A percentile compares a stretch with the other conserved stretches of the same genome.
These are phyloP conservation scores for Nitzschia sp. DNA, from an alignment of 108 stramenopile genomes.

Conservation along the genomic window DNA sequence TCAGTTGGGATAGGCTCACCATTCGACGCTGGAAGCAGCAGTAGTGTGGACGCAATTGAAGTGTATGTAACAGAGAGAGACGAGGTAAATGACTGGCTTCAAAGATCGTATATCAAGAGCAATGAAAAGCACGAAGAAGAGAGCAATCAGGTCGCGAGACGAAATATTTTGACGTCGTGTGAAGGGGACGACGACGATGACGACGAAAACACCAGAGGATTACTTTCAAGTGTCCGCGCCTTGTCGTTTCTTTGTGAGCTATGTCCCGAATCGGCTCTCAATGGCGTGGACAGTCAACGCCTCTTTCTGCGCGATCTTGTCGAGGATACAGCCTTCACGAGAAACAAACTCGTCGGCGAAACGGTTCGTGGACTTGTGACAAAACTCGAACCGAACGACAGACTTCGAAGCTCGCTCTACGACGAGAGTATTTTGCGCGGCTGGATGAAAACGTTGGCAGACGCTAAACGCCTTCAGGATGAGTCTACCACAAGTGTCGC, in stretches of 20 bases:
- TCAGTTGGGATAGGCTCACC: conserved; percentile 55
- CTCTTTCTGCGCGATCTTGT: conserved; percentile 43
- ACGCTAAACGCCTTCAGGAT: conserved; percentile 25
- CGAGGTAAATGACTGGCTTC: conserved; percentile 11
- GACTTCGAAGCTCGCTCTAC: conserved; percentile 31
- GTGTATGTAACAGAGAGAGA: conserved; percentile 54
- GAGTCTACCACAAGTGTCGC: conserved; percentile 16
- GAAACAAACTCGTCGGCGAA: conserved; percentile 27
- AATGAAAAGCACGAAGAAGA: conserved; percentile 1
- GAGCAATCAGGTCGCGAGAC: neutral
- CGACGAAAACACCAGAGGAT: neutral
- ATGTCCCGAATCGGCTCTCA: neutral
- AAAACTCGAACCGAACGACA: conserved; percentile 32
- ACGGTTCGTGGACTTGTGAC: conserved; percentile 39
- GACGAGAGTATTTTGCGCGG: conserved; percentile 57
- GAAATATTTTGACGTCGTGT: neutral
- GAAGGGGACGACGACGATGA: neutral
- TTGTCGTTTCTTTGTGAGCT: conserved; percentile 37
- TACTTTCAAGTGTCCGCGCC: conserved; percentile 36
- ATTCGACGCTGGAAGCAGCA: conserved; percentile 40
- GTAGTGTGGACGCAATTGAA: conserved; percentile 74
- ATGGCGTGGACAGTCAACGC: conserved; percentile 3
- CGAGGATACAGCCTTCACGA: conserved; percentile 47
- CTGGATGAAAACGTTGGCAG: conserved; percentile 30
- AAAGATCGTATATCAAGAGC: conserved; percentile 11